Base-by-base conservation (phyloP, 768 basidiomycete species). In the Mycena metata region DNA sequence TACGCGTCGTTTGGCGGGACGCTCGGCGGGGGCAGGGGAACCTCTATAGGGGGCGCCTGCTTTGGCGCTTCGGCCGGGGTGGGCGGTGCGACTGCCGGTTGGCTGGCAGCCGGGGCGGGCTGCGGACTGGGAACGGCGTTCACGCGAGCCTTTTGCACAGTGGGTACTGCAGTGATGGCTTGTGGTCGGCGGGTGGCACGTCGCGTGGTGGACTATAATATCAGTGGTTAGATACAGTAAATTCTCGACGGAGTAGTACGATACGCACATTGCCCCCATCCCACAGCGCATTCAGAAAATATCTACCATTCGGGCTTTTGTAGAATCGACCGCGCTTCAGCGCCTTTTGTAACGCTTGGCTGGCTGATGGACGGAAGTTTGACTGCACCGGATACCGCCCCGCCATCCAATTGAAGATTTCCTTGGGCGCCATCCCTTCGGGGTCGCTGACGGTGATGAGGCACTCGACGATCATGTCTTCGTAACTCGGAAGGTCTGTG, bases 391-490 rank as follows among this genome's bases (percentile, higher is more conserved):
- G 95, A 77, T 94, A 96, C 43, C 88, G 86, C 35, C 87, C 82
- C 5, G 90, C 90, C 91, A 96, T 96, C 92, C 92, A 94, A 8
- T 87, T 81, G 76, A 94, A 96, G 35, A 96, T 75, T 67, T 89
- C 89, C 76, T 93, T 95, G n/a, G 95, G 95, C 9, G 90, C 90
- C 62, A 88, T 87, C 19, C 95, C 95, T 51, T 96, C 92, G 1
- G 89, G 83, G 64, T 94, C 92, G 9, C 80, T 82, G 47, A 87
- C 84, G 62, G 90, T 91, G 16, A 82, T 79, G 26, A 96, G 80
- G 0, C 93, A 94, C 75, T 93, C 91, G 13, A 91, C 92, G 19
- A 96, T 92, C 95, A 96, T 96, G 69, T 96, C 94, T 75, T 96
- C 94, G 64, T 96, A 96, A 70, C 91, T 92, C 9, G 94, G 94